phyloP scores from a whole-genome alignment of 177 flowering plant species.

The Telopea speciosissima region DNA sequence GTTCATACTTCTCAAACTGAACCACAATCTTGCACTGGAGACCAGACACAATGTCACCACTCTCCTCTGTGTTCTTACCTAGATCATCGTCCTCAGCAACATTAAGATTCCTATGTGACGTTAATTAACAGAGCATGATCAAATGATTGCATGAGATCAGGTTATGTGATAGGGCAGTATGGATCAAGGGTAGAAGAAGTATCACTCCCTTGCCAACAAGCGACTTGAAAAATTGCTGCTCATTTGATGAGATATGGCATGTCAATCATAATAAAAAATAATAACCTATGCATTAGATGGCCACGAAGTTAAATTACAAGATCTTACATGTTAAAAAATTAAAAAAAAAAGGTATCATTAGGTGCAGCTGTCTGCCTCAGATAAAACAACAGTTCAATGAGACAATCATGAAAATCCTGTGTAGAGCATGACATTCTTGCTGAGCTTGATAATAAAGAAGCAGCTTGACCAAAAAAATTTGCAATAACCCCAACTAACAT shows the following conservation, averaged over 20 bases:
- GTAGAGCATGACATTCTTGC: too few species aligned
- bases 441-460: too few species aligned
- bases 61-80: slow-evolving; percentile 47
- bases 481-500: too few species aligned
- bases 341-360: too few species aligned
- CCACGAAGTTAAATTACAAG: not conserved
- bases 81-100: slow-evolving; percentile 76
- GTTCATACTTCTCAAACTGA: slow-evolving; percentile 63
- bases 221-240: not conserved
- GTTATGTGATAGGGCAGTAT: not conserved
- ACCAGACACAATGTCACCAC: slow-evolving; percentile 52
- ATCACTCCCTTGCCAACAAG: not conserved
- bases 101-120: slow-evolving; percentile 69
- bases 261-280: not conserved
- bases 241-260: not conserved
- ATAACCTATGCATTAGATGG: not conserved
- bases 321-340: slow-evolving; percentile 4
- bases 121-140: slow-evolving; percentile 8
- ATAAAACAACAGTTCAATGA: too few species aligned
- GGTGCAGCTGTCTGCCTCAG: too few species aligned
- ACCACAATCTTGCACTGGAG: slow-evolving; percentile 83
- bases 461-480: too few species aligned
- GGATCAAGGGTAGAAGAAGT: not conserved
- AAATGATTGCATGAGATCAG: not conserved
- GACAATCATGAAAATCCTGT: too few species aligned